Evolutionary conservation across 2,329 filamentous ascomycete species (phyloP), one percentile per base, ranked within the genome.

Genomic region (Botrytis medusae): DNA sequence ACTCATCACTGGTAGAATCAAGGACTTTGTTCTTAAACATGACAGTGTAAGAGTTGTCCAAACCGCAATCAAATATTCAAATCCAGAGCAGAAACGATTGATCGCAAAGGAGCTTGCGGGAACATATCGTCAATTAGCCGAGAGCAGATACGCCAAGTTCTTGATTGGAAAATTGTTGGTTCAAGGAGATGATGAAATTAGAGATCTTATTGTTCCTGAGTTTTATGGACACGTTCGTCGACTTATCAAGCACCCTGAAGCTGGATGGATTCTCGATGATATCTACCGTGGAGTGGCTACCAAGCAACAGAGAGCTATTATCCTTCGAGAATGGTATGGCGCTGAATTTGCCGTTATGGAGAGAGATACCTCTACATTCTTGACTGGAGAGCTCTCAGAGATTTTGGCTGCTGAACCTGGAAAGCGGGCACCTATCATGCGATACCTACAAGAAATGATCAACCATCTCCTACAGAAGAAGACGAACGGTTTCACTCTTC

Each of bases 91-190:
- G 84, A 89, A 93, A 80, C 93, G 91, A 83, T 89, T 91, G 84
- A 98, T 99, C 79, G 94, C 95, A 14, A 87, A 86, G 74, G 96
- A 99, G 83, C 87, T 99, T 72, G 90, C 93, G 82, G 94, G 95
- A 29, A 91, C 92, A 77, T 97, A 97, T 82, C 89, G 90, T 61
- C 89, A 93, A 77, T 85, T 99, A 77, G 94, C 95, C 4, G 95
- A 98, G 86, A 97, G 95, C 84, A 93, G 92, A 82, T 99, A 99
- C 81, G 95, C 95, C 79, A 99, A 99, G 84, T 99, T 98, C 83
- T 83, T 99, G 79, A 94, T 99, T 74, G 96, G 94, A 77, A 99
- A 99, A 84, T 87, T 99, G 79, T 88, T 99, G 76, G 92, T 97
- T n/a, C 93, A 97, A 81, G 94, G 94, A 75, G 94, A 98, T 81